Conservation (phyloP, 2,329 filamentous ascomycete genomes). For the Colletotrichum gigasporum region DNA sequence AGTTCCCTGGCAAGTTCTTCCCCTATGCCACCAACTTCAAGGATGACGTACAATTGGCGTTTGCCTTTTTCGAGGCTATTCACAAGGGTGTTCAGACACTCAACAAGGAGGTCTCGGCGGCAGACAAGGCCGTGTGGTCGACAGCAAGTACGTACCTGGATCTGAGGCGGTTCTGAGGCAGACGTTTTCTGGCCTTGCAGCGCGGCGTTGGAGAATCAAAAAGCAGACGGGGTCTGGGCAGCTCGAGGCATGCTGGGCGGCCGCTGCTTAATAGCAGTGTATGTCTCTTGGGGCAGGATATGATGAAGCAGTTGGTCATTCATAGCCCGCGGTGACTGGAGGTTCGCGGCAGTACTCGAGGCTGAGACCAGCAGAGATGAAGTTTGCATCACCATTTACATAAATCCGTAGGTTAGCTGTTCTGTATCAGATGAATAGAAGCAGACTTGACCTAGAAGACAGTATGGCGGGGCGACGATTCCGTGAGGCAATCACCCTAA, state of each 20-base stretch:
- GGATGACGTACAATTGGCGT: constrained; percentile 68
- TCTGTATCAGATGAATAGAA: constrained; percentile 19
- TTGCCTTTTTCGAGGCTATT: constrained; percentile 67
- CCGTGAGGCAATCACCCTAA: too few relatives aligned
- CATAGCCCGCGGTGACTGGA: constrained; percentile 6
- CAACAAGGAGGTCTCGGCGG: constrained; percentile 54
- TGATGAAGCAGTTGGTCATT: constrained; percentile 25
- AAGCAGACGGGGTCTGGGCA: constrained; percentile 22
- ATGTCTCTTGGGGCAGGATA: constrained; percentile 14
- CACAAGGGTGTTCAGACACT: constrained; percentile 66
- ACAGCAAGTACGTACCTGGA: constrained; percentile 64
- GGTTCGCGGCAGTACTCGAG: background rate
- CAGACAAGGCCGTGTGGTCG: constrained; percentile 62
- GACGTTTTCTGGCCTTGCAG: constrained; percentile 20
- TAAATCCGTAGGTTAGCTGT: constrained; percentile 28
- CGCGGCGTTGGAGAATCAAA: constrained; percentile 32
- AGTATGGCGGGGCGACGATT: background rate
- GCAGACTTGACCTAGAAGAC: constrained; percentile 11
- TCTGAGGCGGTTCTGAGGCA: constrained; percentile 48
- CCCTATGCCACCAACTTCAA: constrained; percentile 66
- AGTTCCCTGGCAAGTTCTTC: constrained; percentile 64
- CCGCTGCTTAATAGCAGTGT: background rate
- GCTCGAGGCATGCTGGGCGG: constrained; percentile 8
- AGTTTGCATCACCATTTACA: constrained; percentile 24
- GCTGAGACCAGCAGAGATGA: background rate